phyloP scores from a whole-genome alignment of 768 basidiomycete species.

The Hemileccinum impolitum region DNA sequence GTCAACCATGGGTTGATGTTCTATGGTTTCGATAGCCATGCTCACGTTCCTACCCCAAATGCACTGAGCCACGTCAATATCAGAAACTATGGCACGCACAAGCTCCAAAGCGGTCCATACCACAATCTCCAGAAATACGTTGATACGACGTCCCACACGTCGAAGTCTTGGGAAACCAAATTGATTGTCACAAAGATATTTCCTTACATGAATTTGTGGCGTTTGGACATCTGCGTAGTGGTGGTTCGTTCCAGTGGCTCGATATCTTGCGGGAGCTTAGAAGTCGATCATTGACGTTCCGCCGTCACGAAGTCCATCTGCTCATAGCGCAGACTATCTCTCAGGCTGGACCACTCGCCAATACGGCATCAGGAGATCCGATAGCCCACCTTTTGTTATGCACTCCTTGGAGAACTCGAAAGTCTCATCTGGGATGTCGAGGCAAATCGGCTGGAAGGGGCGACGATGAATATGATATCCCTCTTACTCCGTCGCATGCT shows the following conservation, averaged over 20 bases:
- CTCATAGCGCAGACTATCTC: slow-evolving; percentile 43
- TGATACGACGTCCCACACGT: slow-evolving; percentile 34
- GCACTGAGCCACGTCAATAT: slow-evolving; percentile 16
- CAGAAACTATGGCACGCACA: slow-evolving; percentile 28
- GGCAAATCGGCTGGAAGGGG: slow-evolving; percentile 39
- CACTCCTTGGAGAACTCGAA: slow-evolving; percentile 35
- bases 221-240: slow-evolving; percentile 44
- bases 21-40: slow-evolving; percentile 27
- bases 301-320: slow-evolving; percentile 36
- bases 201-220: slow-evolving; percentile 43
- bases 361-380: slow-evolving; percentile 41
- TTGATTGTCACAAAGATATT: slow-evolving; percentile 37
- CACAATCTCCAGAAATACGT: slow-evolving; percentile 36
- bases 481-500: slow-evolving; percentile 37
- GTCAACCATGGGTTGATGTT: slow-evolving; percentile 34
- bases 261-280: slow-evolving; percentile 46
- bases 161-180: slow-evolving; percentile 40
- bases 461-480: slow-evolving; percentile 31
- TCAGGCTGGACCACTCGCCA: slow-evolving; percentile 36
- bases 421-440: slow-evolving; percentile 32
- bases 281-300: slow-evolving; percentile 37
- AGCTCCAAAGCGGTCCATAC: slow-evolving; percentile 34
- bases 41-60: slow-evolving; percentile 9
- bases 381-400: slow-evolving; percentile 30
- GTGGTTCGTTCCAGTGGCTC: slow-evolving; percentile 44